phyloP scores from a whole-genome alignment of 163 green algal species.

The Chlamydomonas reinhardtii region DNA sequence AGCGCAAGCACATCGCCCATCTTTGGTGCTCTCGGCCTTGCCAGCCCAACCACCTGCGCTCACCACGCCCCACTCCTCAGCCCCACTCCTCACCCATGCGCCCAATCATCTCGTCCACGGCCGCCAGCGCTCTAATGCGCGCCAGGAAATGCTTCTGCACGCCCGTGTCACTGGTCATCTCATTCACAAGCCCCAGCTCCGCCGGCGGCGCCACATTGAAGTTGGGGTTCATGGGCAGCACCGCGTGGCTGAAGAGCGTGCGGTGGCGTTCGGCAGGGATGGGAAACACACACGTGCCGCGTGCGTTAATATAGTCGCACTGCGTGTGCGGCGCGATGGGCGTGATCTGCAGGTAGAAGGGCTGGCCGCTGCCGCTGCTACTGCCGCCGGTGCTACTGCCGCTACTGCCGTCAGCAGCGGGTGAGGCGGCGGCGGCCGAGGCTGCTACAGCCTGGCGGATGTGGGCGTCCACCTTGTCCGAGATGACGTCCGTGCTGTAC shows the following conservation, averaged over 20 bases:
- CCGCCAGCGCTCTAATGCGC: not conserved
- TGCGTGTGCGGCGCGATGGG: slow-evolving; percentile 50
- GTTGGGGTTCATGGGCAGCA: slow-evolving; percentile 43
- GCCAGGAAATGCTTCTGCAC: slow-evolving; percentile 43
- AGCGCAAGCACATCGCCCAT: too few relatives aligned
- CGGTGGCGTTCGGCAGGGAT: slow-evolving; percentile 38
- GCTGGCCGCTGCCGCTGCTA: slow-evolving; percentile 1
- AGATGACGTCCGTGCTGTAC: slow-evolving; percentile 51
- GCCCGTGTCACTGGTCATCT: not conserved
- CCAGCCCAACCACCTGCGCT: too few relatives aligned
- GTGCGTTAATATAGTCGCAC: slow-evolving; percentile 24
- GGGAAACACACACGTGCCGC: slow-evolving; percentile 12
- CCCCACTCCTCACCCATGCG: not conserved
- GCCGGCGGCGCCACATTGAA: slow-evolving; percentile 20
- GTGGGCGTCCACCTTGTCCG: slow-evolving; percentile 26
- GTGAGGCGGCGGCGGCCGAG: not conserved
- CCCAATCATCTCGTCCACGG: slow-evolving; percentile 35
- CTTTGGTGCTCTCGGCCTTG: too few relatives aligned
- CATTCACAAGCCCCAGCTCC: slow-evolving; percentile 12
- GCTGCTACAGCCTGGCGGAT: slow-evolving; percentile 28
- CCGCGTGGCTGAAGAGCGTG: slow-evolving; percentile 15
- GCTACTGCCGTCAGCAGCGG: not conserved
- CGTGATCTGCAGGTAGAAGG: slow-evolving; percentile 54
- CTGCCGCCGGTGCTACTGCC: not conserved
- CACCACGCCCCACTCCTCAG: too few relatives aligned